These are phyloP conservation scores for Ophiostoma ips DNA, from an alignment of 2,329 filamentous ascomycete species.

Conservation along the genomic window DNA sequence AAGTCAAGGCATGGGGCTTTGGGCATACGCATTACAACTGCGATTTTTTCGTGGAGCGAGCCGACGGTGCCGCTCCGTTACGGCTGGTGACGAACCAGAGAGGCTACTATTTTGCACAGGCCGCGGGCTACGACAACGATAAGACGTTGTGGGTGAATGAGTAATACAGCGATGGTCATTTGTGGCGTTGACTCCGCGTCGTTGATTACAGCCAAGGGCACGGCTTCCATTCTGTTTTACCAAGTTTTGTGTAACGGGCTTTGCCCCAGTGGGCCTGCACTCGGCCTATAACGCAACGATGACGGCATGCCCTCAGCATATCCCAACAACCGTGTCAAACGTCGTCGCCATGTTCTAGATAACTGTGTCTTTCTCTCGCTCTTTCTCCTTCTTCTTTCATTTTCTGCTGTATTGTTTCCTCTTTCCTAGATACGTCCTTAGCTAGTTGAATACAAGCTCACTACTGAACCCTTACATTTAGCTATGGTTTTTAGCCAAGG, in stretches of 20 bases:
- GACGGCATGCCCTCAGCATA: no score
- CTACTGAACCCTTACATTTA: no score
- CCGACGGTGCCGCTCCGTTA: conserved; percentile 13
- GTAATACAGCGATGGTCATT: neutral
- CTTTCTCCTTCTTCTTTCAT: no score
- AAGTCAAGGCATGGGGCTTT: conserved; percentile 32
- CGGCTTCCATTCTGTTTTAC: neutral
- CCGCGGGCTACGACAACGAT: conserved; percentile 21
- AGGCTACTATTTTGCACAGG: conserved; percentile 22
- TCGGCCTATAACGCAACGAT: no score
- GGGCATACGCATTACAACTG: conserved; percentile 36
- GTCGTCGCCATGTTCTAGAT: no score
- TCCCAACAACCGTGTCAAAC: no score
- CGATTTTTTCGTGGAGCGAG: conserved; percentile 19
- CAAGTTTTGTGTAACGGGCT: no score
- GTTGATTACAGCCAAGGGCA: neutral
- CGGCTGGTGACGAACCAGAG: conserved; percentile 18
- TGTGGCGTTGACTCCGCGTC: neutral
- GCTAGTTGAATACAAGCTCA: no score
- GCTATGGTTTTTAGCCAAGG: neutral
- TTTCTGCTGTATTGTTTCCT: no score
- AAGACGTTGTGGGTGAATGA: conserved; percentile 13
- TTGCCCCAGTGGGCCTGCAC: no score
- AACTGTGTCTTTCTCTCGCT: no score
- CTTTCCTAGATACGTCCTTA: no score